Percentiles rank a stretch among this genome's conserved stretches.
These are phyloP conservation scores for Mycosphaerella sp. DNA, from an alignment of 2,329 filamentous ascomycete species.

Conservation along the genomic window DNA sequence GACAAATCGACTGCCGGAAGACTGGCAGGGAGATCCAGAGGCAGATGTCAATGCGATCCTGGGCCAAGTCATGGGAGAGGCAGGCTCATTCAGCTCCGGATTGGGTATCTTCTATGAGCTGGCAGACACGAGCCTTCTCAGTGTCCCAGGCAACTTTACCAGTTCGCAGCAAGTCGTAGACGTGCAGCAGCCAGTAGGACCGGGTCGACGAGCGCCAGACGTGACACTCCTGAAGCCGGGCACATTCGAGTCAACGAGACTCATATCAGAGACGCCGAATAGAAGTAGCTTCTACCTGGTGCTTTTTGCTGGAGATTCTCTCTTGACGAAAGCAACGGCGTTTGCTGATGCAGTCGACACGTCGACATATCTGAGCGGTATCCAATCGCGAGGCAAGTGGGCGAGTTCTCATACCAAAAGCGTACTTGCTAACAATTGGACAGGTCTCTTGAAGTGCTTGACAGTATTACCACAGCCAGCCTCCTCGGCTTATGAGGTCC, in stretches of 20 bases:
- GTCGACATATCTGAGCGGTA: not conserved
- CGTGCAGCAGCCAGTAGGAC: conserved; percentile 18
- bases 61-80: conserved; percentile 19
- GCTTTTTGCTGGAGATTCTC: not conserved
- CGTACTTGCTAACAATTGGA: conserved; percentile 17
- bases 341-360: not conserved
- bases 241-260: conserved; percentile 39
- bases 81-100: conserved; percentile 22
- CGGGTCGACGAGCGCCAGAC: conserved; percentile 45
- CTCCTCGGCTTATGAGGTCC: conserved; percentile 29
- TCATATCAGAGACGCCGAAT: conserved; percentile 44
- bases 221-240: conserved; percentile 42
- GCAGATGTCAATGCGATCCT: conserved; percentile 20
- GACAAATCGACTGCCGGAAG: conserved; percentile 21
- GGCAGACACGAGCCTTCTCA: not conserved
- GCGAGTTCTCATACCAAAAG: too few relatives aligned
- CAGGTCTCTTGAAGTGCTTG: conserved; percentile 24
- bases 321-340: not conserved
- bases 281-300: conserved; percentile 34
- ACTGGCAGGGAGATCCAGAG: conserved; percentile 16
- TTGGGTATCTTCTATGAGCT: conserved; percentile 21
- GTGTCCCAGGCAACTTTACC: not conserved
- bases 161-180: not conserved
- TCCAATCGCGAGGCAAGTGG: not conserved
- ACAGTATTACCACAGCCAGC: conserved; percentile 28